Percentiles rank a stretch among this genome's conserved stretches.
Conservation (phyloP, 345 rosid species). For the Boechera retrofracta region DNA sequence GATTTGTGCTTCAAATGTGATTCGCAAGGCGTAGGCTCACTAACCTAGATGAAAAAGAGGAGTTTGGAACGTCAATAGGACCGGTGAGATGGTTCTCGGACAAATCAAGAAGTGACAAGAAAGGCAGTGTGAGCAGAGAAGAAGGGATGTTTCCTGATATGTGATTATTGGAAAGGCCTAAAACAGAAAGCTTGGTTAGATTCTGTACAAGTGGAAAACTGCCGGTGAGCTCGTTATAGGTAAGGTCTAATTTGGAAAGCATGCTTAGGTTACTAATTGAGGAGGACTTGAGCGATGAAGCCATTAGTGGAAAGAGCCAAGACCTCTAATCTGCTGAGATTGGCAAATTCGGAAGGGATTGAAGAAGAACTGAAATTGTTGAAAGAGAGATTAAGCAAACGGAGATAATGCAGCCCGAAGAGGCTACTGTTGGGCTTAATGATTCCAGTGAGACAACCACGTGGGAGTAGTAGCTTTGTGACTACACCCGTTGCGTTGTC, state of each 20-base stretch:
- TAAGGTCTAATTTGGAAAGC: background rate
- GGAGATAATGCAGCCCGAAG: conserved; percentile 10
- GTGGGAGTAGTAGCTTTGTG: background rate
- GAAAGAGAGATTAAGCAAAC: background rate
- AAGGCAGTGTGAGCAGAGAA: background rate
- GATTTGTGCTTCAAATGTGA: background rate
- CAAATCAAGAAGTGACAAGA: background rate
- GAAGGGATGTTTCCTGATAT: conserved; percentile 9
- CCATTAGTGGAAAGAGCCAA: conserved; percentile 25
- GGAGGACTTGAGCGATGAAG: conserved; percentile 16
- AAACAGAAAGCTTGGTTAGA: background rate
- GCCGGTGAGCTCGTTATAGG: conserved; percentile 21
- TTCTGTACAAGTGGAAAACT: conserved; percentile 4
- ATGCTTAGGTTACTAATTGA: conserved; percentile 12
- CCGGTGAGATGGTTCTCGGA: background rate
- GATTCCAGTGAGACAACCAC: conserved; percentile 20
- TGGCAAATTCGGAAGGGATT: conserved; percentile 11
- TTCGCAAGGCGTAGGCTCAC: background rate
- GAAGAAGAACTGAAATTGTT: conserved; percentile 33
- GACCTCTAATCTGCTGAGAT: conserved; percentile 16
- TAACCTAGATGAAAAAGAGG: background rate
- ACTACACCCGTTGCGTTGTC: conserved; percentile 3
- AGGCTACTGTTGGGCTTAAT: conserved; percentile 34
- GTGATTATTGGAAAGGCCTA: conserved; percentile 3
- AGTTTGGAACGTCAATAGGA: background rate